phyloP scores from a whole-genome alignment of 768 basidiomycete genomes.

The Psilocybe cubensis region DNA sequence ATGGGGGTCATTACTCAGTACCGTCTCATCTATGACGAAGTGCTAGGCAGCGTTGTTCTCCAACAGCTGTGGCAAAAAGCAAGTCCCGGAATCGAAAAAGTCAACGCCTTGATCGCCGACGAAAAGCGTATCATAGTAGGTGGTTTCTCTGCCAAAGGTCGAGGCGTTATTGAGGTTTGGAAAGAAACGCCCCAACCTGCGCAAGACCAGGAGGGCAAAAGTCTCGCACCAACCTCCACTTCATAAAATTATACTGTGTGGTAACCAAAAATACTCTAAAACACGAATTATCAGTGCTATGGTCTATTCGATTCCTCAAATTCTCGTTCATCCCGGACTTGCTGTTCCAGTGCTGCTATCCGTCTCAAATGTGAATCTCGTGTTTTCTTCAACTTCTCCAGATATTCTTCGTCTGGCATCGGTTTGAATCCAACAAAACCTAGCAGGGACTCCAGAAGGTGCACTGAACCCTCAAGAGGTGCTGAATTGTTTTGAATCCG shows the following conservation, averaged over 20 bases:
- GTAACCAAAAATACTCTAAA: conserved; percentile 1
- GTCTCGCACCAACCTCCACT: not conserved
- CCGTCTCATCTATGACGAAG: conserved; percentile 42
- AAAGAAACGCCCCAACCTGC: conserved; percentile 22
- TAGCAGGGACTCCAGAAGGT: conserved; percentile 45
- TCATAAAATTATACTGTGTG: conserved; percentile 5
- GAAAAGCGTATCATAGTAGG: conserved; percentile 58
- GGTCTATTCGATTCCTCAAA: conserved; percentile 14
- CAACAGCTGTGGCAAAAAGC: conserved; percentile 51
- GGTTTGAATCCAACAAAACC: conserved; percentile 51
- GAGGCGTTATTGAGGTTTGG: conserved; percentile 71
- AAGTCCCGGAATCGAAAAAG: conserved; percentile 53
- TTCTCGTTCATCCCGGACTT: conserved; percentile 40
- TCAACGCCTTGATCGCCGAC: conserved; percentile 61
- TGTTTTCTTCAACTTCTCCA: conserved; percentile 58
- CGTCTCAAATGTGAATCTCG: conserved; percentile 56
- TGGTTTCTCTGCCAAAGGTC: conserved; percentile 59
- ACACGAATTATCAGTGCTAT: conserved; percentile 2
- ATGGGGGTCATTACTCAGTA: conserved; percentile 60
- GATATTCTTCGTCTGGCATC: conserved; percentile 75
- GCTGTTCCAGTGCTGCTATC: conserved; percentile 60
- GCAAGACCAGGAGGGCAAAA: not conserved
- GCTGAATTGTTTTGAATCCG: conserved; percentile 4
- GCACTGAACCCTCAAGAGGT: conserved; percentile 6
- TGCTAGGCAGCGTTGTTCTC: conserved; percentile 40